Conservation (phyloP, 306 rosid species). For the Acacia confusa region DNA sequence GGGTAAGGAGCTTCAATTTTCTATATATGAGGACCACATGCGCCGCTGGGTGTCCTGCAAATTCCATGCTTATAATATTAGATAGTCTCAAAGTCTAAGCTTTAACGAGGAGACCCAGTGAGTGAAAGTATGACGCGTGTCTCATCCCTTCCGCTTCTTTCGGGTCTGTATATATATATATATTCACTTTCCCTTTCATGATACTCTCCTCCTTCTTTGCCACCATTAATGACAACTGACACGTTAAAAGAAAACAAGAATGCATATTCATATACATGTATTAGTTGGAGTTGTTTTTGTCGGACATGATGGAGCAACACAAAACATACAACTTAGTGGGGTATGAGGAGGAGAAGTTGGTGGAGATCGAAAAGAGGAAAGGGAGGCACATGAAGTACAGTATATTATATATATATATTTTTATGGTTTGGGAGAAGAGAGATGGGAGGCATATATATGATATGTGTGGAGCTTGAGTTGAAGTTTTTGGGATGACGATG, state of each 20-base stretch:
- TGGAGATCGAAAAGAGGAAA: neutral
- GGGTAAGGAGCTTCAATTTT: conserved; percentile 47
- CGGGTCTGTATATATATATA: conserved; percentile 35
- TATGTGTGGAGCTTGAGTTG: conserved; percentile 23
- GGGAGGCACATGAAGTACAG: conserved; percentile 11
- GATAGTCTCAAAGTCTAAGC: conserved; percentile 28
- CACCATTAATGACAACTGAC: neutral
- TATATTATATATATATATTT: neutral
- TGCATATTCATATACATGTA: neutral
- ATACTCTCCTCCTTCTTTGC: neutral
- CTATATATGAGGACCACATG: conserved; percentile 78
- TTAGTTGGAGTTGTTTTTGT: neutral
- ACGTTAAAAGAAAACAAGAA: neutral
- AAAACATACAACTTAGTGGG: neutral
- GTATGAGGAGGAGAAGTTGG: neutral
- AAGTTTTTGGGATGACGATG: neutral
- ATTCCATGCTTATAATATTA: conserved; percentile 39
- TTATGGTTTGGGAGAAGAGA: too few relatives aligned
- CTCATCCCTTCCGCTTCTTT: conserved; percentile 53
- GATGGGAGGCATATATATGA: neutral
- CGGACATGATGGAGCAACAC: conserved; percentile 4
- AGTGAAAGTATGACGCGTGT: conserved; percentile 46
- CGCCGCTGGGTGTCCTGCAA: conserved; percentile 48
- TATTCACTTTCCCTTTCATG: conserved; percentile 12
- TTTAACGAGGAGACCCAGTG: conserved; percentile 44